A percentile compares a stretch with the other conserved stretches of the same genome.
These are phyloP conservation scores for Euphorbia lathyris DNA, from an alignment of 345 rosid genomes.

Conservation along the genomic window DNA sequence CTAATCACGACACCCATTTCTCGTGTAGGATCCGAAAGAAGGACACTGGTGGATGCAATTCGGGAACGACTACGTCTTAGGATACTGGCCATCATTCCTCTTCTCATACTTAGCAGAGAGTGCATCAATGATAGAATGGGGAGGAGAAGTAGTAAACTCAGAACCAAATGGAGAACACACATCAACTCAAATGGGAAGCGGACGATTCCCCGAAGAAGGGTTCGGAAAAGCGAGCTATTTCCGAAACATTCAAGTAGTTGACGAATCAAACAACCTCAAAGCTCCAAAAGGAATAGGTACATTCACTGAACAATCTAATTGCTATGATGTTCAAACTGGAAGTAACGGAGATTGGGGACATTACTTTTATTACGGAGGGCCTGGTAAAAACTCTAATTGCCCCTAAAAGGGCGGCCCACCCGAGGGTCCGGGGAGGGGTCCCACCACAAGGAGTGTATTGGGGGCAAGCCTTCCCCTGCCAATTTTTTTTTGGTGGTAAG, in stretches of 20 bases:
- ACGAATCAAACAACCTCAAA: slow-evolving; percentile 84
- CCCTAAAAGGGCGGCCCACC: no score
- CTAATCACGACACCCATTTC: no score
- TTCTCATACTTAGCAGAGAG: slow-evolving; percentile 90
- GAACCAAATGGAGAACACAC: slow-evolving; percentile 82
- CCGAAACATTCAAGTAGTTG: slow-evolving; percentile 88
- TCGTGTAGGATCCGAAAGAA: slow-evolving; percentile 87
- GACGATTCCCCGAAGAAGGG: slow-evolving; percentile 88
- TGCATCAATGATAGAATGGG: slow-evolving; percentile 98
- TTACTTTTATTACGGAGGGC: slow-evolving; percentile 95
- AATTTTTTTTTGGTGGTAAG: no score
- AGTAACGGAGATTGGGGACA: slow-evolving; percentile 96
- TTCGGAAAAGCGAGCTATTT: slow-evolving; percentile 90
- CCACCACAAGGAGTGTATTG: no score
- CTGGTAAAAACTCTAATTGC: slow-evolving; percentile 82
- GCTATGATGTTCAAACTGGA: slow-evolving; percentile 89
- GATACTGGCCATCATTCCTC: slow-evolving; percentile 94
- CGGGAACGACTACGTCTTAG: slow-evolving; percentile 77
- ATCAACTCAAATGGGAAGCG: slow-evolving; percentile 97
- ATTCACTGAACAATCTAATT: slow-evolving; percentile 88
- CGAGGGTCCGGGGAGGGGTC: no score
- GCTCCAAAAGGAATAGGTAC: slow-evolving; percentile 86
- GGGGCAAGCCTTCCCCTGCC: no score
- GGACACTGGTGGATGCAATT: slow-evolving; percentile 99
- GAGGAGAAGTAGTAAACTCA: slow-evolving; percentile 96